Evolutionary conservation across 163 green algal species (phyloP), one percentile per base, ranked within the genome.

Genomic region (Coccomyxa subellipsoidea): DNA sequence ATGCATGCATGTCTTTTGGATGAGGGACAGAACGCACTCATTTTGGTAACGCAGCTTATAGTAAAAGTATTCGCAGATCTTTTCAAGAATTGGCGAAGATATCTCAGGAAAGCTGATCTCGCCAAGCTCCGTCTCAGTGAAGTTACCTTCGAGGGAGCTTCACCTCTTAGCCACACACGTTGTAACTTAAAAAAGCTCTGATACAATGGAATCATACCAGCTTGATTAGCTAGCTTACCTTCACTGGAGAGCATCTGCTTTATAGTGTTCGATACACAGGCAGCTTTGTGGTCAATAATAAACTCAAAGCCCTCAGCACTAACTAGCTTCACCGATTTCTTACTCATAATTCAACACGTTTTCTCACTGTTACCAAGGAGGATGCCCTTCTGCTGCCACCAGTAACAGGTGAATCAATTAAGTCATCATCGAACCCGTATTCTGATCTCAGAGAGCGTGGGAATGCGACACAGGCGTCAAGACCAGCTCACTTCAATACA

Each of bases 51-150:
- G 88, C 40, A 98, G 91, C 90, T 99, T 99, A 90, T 98, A 99
- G 86, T 99, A 98, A 39, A 98, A 98, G 90, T 99, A 99, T 86
- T 99, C 93, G 85, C 95, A 98, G 0, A 98, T 89, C 76, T 96
- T 96, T 84, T 99, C 97, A 73, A 99, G 86, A 40, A 98, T 96
- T 12, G 90, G 85, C 0, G 94, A 94, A 4, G 91, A 91, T 81
- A 99, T 99, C 54, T 98, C 95, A 3, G 93, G 94, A 37, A 99
- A 98, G 54, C 90, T 92, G 4, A 99, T 90, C 79, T 97, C 92
- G 0, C 94, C 92, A 23, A 92, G 82, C 86, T 98, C 92, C 0
- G 91, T 98, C 83, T 99, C 96, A 8, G 91, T 96, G 86, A 99
- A 99, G 82, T 85, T 93, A 29, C 95, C 96, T 97, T 87, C 66